Evolutionary conservation across 2,329 filamentous ascomycete species (phyloP).

Genomic region (Ophiostoma perfectum): DNA sequence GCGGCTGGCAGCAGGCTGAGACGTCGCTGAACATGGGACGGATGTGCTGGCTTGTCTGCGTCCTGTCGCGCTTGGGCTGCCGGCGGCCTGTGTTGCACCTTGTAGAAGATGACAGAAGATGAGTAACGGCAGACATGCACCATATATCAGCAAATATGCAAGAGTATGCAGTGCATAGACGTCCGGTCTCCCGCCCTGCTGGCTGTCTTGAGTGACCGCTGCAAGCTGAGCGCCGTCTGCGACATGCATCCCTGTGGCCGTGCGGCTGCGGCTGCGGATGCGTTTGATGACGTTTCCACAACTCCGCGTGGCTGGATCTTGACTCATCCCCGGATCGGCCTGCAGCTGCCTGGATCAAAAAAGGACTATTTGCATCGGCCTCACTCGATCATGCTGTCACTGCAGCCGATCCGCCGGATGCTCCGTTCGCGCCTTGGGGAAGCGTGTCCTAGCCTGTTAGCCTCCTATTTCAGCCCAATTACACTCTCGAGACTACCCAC

Average conservation of each 20-base stretch:
- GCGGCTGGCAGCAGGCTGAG: slow-evolving; percentile 3
- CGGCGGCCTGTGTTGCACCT: neutral
- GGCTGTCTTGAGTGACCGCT: neutral
- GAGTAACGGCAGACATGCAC: neutral
- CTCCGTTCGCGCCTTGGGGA: neutral
- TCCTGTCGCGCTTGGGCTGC: neutral
- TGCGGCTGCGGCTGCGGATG: neutral
- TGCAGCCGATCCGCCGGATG: too few species aligned
- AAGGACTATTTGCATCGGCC: too few species aligned
- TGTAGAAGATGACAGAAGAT: neutral
- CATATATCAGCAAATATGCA: neutral
- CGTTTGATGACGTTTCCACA: neutral
- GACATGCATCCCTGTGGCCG: slow-evolving; percentile 2
- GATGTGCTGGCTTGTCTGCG: neutral
- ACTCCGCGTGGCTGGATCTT: neutral
- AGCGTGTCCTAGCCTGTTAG: slow-evolving; percentile 6
- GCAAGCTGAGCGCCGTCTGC: neutral
- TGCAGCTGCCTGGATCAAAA: neutral
- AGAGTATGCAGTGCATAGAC: neutral
- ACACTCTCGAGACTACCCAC: neutral
- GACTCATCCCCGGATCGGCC: neutral
- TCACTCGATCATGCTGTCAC: too few species aligned
- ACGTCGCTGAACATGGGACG: neutral
- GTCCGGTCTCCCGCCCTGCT: neutral
- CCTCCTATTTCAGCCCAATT: neutral